Percentiles rank a stretch among this genome's conserved stretches.
Evolutionary conservation across 257 asterid genomes (phyloP).

Genomic region (Plantago elongata): DNA sequence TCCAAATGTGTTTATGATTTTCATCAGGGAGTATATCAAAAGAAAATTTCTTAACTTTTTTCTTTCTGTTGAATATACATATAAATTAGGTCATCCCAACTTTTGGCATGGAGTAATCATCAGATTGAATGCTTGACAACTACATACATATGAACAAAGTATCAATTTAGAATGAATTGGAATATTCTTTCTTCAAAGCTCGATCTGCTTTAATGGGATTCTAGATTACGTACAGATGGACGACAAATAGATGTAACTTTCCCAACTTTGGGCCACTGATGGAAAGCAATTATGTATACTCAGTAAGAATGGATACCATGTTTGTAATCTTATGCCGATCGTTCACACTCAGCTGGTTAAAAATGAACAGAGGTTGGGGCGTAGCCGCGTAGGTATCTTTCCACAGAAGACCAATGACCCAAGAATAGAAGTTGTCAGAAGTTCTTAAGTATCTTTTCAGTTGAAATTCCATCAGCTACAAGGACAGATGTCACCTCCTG

Average conservation of each 20-base stretch:
- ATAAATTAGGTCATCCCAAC: constrained; percentile 7
- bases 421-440: constrained; percentile 28
- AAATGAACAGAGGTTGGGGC: constrained; percentile 1
- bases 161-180: not conserved
- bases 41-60: not conserved
- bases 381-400: not conserved
- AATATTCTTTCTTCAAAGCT: not conserved
- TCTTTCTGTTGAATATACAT: not conserved
- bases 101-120: not conserved
- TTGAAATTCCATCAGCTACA: constrained; percentile 65
- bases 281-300: not conserved
- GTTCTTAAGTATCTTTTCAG: constrained; percentile 68
- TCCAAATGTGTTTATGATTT: not conserved
- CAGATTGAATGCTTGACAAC: not conserved
- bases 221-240: not conserved
- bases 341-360: constrained; percentile 4
- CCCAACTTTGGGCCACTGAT: not conserved
- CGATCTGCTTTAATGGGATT: not conserved
- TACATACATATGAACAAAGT: constrained; percentile 3
- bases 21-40: not conserved
- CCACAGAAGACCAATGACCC: not conserved
- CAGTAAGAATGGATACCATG: not conserved
- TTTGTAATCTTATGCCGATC: not conserved
- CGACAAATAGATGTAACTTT: not conserved
- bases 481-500: constrained; percentile 90